A percentile compares a stretch with the other conserved stretches of the same genome.
Conservation (phyloP, 148 eudicot species). For the Chenopodium quinoa region DNA sequence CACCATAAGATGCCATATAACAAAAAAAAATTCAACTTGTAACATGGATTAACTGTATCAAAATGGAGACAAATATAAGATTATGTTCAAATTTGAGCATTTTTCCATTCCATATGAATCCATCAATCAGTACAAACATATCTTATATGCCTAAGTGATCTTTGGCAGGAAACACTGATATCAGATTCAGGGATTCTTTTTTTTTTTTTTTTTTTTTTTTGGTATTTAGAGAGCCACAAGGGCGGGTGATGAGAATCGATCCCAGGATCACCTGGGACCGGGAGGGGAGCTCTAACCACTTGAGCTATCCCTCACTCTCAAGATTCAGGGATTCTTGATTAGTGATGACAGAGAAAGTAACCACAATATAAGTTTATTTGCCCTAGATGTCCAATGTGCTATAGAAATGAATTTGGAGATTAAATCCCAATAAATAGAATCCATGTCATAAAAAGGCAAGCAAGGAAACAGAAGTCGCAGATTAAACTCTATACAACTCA, state of each 20-base stretch:
- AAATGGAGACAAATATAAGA: slow-evolving; percentile 6
- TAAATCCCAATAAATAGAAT: not conserved
- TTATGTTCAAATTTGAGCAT: not conserved
- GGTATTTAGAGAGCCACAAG: too few relatives aligned
- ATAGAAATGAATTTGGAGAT: not conserved
- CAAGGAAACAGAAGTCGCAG: not conserved
- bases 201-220: too few relatives aligned
- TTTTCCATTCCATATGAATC: not conserved
- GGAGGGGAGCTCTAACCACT: too few relatives aligned
- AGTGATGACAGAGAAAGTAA: not conserved
- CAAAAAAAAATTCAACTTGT: not conserved
- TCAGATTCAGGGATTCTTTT: not conserved
- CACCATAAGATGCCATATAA: not conserved
- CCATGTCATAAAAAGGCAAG: not conserved
- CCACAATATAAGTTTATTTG: not conserved
- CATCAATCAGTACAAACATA: not conserved
- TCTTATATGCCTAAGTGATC: too few relatives aligned
- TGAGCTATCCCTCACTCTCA: too few relatives aligned
- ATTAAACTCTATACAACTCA: not conserved
- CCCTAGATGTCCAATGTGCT: not conserved
- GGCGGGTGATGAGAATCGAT: too few relatives aligned
- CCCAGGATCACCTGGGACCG: too few relatives aligned
- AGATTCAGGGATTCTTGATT: not conserved
- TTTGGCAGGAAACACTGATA: not conserved
- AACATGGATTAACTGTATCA: slow-evolving; percentile 10